Evolutionary conservation across 2,329 filamentous ascomycete genomes (phyloP), one percentile per base, ranked within the genome.

Genomic region (Phyllosticta citribraziliensis): DNA sequence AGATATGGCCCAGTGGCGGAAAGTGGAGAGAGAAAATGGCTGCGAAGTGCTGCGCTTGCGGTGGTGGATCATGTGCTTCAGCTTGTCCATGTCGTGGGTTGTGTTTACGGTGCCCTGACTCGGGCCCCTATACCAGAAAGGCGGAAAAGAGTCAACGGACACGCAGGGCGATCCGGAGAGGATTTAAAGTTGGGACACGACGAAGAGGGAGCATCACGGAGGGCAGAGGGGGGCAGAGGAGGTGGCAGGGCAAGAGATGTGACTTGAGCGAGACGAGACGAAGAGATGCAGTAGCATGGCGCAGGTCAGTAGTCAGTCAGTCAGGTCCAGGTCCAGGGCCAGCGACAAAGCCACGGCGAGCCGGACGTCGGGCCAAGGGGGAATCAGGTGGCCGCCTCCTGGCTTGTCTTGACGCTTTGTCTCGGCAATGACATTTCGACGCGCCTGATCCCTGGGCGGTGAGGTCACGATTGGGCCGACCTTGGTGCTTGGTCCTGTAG

Each of bases 1-100:
- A 60, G 74, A 73, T 24, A 75, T 66, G 55, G 71, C 72, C 74
- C 74, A 76, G 61, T 73, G 67, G 62, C 71, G 70, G 61, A 76
- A 75, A 55, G 69, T 65, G 55, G 19, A 33, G 55, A 55, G 50
- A 30, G 60, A 57, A 55, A 62, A 58, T 3, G 25, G 55, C 9
- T 24, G 50, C 27, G 57, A 25, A 25, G 47, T 54, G 51, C 55
- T 57, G 60, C 56, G 55, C 24, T 58, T 57, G 30, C 56, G 55
- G 35, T 65, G 63, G 59, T 70, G 63, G 24, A 72, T 58, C 60
- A 69, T 71, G 56, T 68, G 70, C 66, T 71, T 71, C 55, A 71
- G 65, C 64, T 70, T 72, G 58, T 74, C 70, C 72, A 74, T 74
- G 55, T 22, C 22, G 22, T 22, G 22, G 22, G 22, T 22, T 22